Base-by-base conservation (phyloP, 1,284 basidiomycete species). In the Austroboletus niveus region DNA sequence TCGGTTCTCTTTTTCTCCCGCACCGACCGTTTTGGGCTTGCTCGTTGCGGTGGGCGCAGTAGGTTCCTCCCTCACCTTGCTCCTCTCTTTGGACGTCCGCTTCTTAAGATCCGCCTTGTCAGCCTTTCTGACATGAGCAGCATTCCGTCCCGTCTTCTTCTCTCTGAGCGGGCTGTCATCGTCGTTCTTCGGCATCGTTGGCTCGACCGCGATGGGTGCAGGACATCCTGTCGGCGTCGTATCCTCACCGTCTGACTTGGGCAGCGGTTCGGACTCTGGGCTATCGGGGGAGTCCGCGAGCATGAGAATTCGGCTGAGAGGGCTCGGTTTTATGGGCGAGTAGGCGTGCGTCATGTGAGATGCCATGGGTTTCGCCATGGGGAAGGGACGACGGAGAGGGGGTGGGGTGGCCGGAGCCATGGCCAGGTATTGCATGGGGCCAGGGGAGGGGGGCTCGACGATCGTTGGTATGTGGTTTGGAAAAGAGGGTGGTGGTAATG, bases 321-420 rank as follows among this genome's bases (percentile, higher is more conserved):
- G 87, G 57, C 86, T 88, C 0, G 88, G 87, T 66, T 82, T 83
- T 4, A 75, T 82, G 30, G 88, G 87, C 0, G 88, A 89, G 59
- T 90, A 90, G 0, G 87, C 86, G 56, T 90, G 87, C 3, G 80
- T 74, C 84, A 89, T 87, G 49, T 76, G 80, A 50, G 75, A 67
- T 1, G 80, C 84, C 46, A 82, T 69, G 5, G 86, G 84, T 60
- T 87, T 89, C 4, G 85, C 86, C 43, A 84, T 70, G 0, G 85
- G 85, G 72, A 86, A 89, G 3, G 78, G 74, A 22, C 69, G 73
- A 15, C 62, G 65, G 3, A 47, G 40, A 4, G 63, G 55, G 2
- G 67, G 63, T 9, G 69, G 68, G 0, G 72, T 73, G 8, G 63
- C 59, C 24, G 58, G 64, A 38, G 52, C 57, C 40, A 22, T 17